These are phyloP conservation scores for Salix udensis DNA, from an alignment of 345 rosid species.

Conservation along the genomic window DNA sequence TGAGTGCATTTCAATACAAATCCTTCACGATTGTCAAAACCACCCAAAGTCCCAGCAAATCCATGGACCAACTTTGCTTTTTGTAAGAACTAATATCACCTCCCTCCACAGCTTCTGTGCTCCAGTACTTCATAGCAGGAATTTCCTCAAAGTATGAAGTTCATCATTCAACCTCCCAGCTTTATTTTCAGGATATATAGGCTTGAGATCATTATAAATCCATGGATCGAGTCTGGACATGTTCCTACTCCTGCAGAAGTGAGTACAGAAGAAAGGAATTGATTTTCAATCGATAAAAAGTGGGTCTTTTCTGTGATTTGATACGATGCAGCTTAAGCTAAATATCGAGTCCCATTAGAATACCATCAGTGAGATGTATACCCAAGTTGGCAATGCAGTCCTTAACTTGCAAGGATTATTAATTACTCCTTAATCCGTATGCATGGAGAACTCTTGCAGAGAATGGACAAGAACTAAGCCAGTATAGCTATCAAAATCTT, in stretches of 20 bases:
- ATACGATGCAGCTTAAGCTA: not conserved
- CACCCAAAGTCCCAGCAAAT: not conserved
- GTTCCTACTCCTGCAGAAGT: constrained; percentile 76
- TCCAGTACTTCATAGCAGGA: not conserved
- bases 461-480: constrained; percentile 23
- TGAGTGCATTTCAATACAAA: not conserved
- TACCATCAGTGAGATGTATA: constrained; percentile 21
- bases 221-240: constrained; percentile 53
- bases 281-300: constrained; percentile 55
- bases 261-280: constrained; percentile 62
- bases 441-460: constrained; percentile 38
- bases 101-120: not conserved
- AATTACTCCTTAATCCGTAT: constrained; percentile 35
- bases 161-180: constrained; percentile 7
- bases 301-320: constrained; percentile 19
- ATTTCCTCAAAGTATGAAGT: not conserved
- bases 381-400: constrained; percentile 48
- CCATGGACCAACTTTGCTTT: not conserved
- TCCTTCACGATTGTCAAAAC: not conserved
- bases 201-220: constrained; percentile 67
- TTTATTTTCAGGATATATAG: constrained; percentile 51
- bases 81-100: not conserved
- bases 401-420: constrained; percentile 37
- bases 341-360: constrained; percentile 34
- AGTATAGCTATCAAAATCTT: constrained; percentile 23